Evolutionary conservation across 2,329 filamentous ascomycete species (phyloP), one percentile per base, ranked within the genome.

Genomic region (Rugonectria rugulosa): DNA sequence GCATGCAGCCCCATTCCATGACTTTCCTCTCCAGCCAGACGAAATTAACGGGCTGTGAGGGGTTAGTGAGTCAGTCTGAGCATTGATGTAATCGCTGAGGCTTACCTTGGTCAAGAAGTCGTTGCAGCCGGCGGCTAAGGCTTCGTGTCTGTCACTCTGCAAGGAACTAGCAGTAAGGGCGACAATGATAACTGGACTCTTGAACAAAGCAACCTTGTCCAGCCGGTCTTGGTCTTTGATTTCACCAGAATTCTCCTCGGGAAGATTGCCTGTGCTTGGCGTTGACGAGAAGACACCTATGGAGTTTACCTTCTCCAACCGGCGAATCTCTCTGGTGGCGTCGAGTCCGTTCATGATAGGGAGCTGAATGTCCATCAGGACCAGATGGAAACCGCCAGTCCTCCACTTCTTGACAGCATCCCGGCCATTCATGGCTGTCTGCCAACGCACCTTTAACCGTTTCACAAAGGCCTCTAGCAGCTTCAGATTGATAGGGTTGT

Each of bases 1-100:
- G 95, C 95, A 99, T 99, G 79, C 95, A 98, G 53, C 95, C 95
- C 95, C 95, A 99, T 80, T 99, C 95, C 77, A 96, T 97, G 65
- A 98, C 93, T 74, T 99, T 99, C 54, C 94, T 87, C 73, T 97
- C 92, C 21, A 99, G 85, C 93, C 94, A 99, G 56, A 96, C 90
- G 70, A 97, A 97, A 72, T 96, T 96, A 64, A 99, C 94, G 17
- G 95, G 95, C 91, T 97, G 70, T 37, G 42, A 10, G n/a, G n/a
- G 12, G 10, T 14, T 29, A 26, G 4, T 34, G 12, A 9, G 41
- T 70, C 50, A 68, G 62, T 54, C 20, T 36, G 14, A 10, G 38
- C n/a, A 19, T 23, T 10, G 27, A 26, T 17, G 4, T 32, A 32
- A 32, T 3, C 12, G 19, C 2, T n/a, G n/a, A 14, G 12, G 9